phyloP scores from a whole-genome alignment of 108 stramenopile genomes.

The Cylindrotheca closterium region DNA sequence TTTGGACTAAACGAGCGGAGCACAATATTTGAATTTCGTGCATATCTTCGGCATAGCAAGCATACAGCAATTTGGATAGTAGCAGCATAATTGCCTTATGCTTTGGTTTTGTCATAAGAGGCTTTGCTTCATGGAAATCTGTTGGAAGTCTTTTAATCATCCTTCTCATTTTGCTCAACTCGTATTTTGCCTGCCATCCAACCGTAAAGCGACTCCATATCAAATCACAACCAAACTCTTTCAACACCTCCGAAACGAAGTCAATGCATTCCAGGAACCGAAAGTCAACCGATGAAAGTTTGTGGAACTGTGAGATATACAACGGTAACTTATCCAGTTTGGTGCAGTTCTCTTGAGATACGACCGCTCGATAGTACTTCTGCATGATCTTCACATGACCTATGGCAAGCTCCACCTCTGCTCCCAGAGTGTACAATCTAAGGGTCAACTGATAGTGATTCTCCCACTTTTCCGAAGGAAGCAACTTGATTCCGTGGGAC shows the following conservation, averaged over 20 bases:
- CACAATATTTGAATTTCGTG: constrained; percentile 1
- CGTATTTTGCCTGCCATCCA: too few species aligned
- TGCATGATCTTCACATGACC: constrained; percentile 22
- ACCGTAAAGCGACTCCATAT: too few species aligned
- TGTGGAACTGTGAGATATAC: neutral
- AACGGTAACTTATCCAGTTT: constrained; percentile 16
- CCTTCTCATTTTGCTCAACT: too few species aligned
- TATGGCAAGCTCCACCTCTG: constrained; percentile 17
- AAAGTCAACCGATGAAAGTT: neutral
- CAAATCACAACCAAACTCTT: constrained; percentile 5
- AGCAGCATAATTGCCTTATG: too few species aligned
- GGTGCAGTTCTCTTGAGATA: constrained; percentile 3
- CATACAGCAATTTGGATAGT: too few species aligned
- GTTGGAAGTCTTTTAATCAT: too few species aligned
- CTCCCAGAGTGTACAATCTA: constrained; percentile 11
- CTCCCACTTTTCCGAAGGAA: constrained; percentile 11
- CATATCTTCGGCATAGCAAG: neutral
- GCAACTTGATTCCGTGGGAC: constrained; percentile 9
- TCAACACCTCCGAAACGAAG: neutral
- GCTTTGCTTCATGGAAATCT: too few species aligned
- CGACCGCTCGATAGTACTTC: neutral
- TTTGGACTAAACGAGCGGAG: neutral
- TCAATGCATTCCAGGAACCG: too few species aligned
- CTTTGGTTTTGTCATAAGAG: too few species aligned
- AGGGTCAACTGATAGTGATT: constrained; percentile 14